A percentile compares a stretch with the other conserved stretches of the same genome.
These are phyloP conservation scores for Ogataea paraovalis DNA, from an alignment of 805 yeast genomes.

Conservation along the genomic window DNA sequence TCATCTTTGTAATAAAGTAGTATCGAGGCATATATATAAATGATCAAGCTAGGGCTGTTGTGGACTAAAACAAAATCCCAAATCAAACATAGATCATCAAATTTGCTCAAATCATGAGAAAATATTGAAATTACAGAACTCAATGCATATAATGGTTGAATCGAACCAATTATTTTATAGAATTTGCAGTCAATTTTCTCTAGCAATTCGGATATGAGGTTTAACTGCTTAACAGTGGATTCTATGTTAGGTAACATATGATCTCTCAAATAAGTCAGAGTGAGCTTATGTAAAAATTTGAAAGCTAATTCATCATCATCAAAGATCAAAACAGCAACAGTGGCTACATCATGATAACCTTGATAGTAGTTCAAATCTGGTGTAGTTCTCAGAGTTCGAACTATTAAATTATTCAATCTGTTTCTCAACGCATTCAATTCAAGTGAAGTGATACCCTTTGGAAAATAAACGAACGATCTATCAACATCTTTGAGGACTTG, in stretches of 20 bases:
- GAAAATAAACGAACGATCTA: conserved; percentile 55
- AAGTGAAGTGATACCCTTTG: conserved; percentile 19
- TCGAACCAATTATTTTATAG: conserved; percentile 35
- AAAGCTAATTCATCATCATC: conserved; percentile 34
- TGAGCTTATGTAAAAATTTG: conserved; percentile 48
- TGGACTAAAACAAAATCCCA: conserved; percentile 68
- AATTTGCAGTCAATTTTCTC: conserved; percentile 43
- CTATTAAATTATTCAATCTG: conserved; percentile 41
- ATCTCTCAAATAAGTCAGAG: conserved; percentile 69
- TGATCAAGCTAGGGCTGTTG: conserved; percentile 47
- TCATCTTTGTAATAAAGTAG: conserved; percentile 42
- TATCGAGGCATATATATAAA: conserved; percentile 61
- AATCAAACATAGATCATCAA: conserved; percentile 47
- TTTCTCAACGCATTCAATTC: conserved; percentile 33
- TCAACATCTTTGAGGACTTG: conserved; percentile 79
- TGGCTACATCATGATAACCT: conserved; percentile 87
- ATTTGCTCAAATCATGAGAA: conserved; percentile 60
- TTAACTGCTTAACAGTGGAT: conserved; percentile 62
- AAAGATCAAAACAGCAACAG: conserved; percentile 57
- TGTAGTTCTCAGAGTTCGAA: conserved; percentile 52
- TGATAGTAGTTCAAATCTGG: conserved; percentile 78
- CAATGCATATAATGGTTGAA: conserved; percentile 63
- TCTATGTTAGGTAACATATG: conserved; percentile 73
- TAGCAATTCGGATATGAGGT: conserved; percentile 61
- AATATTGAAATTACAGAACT: conserved; percentile 76